These are phyloP conservation scores for Actinidia polygama DNA, from an alignment of 179 eudicot species.

Conservation along the genomic window DNA sequence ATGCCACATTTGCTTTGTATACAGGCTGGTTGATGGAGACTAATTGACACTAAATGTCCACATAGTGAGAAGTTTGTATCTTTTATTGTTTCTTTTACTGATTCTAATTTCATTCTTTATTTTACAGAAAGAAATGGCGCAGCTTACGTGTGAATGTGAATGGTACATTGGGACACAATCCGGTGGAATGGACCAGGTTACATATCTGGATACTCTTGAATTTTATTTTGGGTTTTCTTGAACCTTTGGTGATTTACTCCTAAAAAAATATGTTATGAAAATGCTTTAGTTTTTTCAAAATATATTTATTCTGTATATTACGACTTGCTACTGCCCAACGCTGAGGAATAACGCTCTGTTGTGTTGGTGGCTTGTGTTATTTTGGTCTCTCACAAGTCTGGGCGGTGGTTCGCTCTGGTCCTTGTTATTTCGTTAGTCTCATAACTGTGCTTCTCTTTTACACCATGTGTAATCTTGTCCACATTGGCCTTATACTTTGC, in stretches of 20 bases:
- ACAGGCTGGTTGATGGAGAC: not conserved
- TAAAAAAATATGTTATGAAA: not conserved
- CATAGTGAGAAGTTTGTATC: not conserved
- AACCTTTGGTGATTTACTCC: not conserved
- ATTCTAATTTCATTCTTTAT: not conserved
- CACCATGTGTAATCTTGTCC: not conserved
- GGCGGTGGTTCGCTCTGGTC: not conserved
- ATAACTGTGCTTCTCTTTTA: not conserved
- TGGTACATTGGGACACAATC: slow-evolving; percentile 98
- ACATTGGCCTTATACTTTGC: no score
- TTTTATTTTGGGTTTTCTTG: not conserved
- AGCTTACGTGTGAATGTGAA: slow-evolving; percentile 94
- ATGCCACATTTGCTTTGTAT: not conserved
- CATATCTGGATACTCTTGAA: not conserved
- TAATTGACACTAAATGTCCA: not conserved
- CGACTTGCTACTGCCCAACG: not conserved
- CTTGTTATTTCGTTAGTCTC: not conserved
- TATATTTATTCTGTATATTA: not conserved
- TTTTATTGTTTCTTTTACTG: slow-evolving; percentile 8
- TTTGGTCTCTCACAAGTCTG: not conserved
- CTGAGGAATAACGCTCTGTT: not conserved
- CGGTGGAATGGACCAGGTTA: slow-evolving; percentile 99
- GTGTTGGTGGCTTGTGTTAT: not conserved
- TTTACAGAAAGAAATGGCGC: slow-evolving; percentile 96
- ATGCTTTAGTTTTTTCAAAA: not conserved